phyloP scores from a whole-genome alignment of 169 alveolate genomes.

The Eimeria tenella region DNA sequence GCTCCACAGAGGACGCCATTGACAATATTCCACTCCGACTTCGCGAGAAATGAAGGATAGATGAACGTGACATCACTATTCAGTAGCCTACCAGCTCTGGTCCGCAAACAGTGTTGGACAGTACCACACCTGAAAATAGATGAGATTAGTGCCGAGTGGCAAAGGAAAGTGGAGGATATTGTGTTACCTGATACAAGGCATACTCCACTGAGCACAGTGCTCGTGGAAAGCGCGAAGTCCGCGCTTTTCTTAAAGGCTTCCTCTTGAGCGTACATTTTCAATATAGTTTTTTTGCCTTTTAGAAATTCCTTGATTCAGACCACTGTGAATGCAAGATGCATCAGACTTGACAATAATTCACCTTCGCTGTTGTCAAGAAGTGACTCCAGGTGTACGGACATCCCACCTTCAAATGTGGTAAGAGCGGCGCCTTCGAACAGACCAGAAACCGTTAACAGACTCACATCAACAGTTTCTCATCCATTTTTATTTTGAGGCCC shows the following conservation, averaged over 20 bases:
- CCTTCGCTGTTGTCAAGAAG: not conserved
- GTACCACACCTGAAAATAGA: constrained; percentile 20
- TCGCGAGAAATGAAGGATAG: not conserved
- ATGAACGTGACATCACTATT: not conserved
- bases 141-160: not conserved
- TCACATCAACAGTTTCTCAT: constrained; percentile 72
- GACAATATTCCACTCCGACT: constrained; percentile 73
- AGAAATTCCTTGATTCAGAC: constrained; percentile 3
- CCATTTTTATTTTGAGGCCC: constrained; percentile 44
- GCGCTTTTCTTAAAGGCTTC: constrained; percentile 75
- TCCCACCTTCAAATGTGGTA: not conserved
- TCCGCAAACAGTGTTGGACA: constrained; percentile 67
- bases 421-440: not conserved
- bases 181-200: constrained; percentile 49
- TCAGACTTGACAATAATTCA: not conserved
- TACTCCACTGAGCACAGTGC: constrained; percentile 65
- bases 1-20: constrained; percentile 67
- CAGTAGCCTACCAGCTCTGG: constrained; percentile 48
- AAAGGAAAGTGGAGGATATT: not conserved
- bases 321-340: constrained; percentile 20
- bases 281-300: not conserved
- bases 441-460: constrained; percentile 58
- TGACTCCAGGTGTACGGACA: constrained; percentile 47
- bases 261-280: constrained; percentile 70
- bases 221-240: constrained; percentile 69